Evolutionary conservation across 129 eudicot species (phyloP), one percentile per base, ranked within the genome.

Genomic region (Flaveria brownii): DNA sequence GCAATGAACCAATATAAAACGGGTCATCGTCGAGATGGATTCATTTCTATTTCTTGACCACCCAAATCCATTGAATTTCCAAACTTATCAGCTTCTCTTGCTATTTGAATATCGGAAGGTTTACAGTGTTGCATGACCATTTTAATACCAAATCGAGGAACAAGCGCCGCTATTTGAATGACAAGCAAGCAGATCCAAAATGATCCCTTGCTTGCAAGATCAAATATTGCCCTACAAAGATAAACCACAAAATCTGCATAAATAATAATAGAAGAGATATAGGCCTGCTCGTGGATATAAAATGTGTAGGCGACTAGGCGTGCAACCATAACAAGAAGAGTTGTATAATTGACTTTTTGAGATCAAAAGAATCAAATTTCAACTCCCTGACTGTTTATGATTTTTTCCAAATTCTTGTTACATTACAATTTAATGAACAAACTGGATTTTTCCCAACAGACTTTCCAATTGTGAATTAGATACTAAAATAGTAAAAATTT

Each of bases 21-120:
- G 11, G 74, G 72, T 86, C 70, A 81, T 86, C 85, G 80, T 66
- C 68, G 84, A 17, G 79, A 78, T 26, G 83, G 82, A 80, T 76
- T 91, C 97, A 94, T 84, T 84, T 94, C 97, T 62, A 83, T 86
- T 76, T 94, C 92, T 20, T 82, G 73, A 28, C 68, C 47, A 46
- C 73, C 75, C 55, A 78, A 78, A 13, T 87, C 89, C 71, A 77
- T 72, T 43, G 70, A 72, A 68, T 47, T 87, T 18, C 97, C 86
- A 71, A 82, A 84, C 72, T 89, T 94, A 66, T 94, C 99, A 3
- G 91, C 96, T 85, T 94, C 99, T 78, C 92, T 87, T 74, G 92
- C 97, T 65, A 94, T 84, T 72, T 91, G 96, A 67, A 94, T 85
- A 70, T 94, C 99, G 0, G 80, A 67, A 23, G 99, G 99, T 57